These are phyloP conservation scores for Lenwebbia sp. DNA, from an alignment of 345 rosid species.

Conservation along the genomic window DNA sequence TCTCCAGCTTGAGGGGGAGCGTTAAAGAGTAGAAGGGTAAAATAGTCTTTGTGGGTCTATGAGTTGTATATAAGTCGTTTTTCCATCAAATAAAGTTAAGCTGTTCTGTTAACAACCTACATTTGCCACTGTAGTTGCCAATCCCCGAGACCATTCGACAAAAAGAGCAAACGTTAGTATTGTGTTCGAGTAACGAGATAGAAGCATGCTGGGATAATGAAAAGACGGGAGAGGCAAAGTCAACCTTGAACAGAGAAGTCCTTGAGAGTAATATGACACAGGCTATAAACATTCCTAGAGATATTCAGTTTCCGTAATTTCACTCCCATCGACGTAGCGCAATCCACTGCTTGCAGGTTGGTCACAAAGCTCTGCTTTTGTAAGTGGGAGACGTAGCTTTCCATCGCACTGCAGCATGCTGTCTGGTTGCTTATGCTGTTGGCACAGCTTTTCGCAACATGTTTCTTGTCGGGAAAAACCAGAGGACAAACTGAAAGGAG, in stretches of 20 bases:
- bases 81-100: no score
- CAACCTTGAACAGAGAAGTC: slow-evolving; percentile 98
- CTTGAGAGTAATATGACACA: slow-evolving; percentile 84
- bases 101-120: no score
- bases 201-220: not conserved
- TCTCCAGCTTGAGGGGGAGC: no score
- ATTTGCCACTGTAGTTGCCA: slow-evolving; percentile 39
- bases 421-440: slow-evolving; percentile 38
- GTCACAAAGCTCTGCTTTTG: slow-evolving; percentile 91
- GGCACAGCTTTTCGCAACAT: slow-evolving; percentile 54
- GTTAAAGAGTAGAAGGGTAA: no score
- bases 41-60: no score
- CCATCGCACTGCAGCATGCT: slow-evolving; percentile 74
- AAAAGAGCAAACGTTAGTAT: slow-evolving; percentile 7
- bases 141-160: not conserved
- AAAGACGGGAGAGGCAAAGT: slow-evolving; percentile 1
- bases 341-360: slow-evolving; percentile 90
- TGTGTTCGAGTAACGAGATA: not conserved
- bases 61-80: no score
- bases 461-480: slow-evolving; percentile 62
- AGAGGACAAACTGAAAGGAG: slow-evolving; percentile 77
- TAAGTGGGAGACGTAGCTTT: slow-evolving; percentile 75
- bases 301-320: slow-evolving; percentile 61
- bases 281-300: slow-evolving; percentile 51
- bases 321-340: slow-evolving; percentile 63